Evolutionary conservation across 805 yeast genomes (phyloP), one percentile per base, ranked within the genome.

Genomic region (Millerozyma acaciae): DNA sequence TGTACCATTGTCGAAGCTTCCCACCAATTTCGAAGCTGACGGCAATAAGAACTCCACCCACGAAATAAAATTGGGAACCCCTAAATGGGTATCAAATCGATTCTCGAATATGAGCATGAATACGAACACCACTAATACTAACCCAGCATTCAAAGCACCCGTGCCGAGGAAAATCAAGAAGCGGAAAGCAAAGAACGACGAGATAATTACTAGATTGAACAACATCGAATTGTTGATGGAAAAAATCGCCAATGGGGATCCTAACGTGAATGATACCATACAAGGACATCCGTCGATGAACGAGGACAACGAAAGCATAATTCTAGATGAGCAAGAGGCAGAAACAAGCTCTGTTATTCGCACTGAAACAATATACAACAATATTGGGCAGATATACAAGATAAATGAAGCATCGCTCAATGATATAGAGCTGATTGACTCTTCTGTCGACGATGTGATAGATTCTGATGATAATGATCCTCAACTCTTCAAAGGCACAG

Each of bases 401-500:
- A 50, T 51, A 8, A 33, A 46, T 9, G 60, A 53, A 28, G 39
- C 39, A 15, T 44, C 58, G 5, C 30, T 45, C n/a, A 45, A 46
- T 31, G 57, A 47, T 28, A 34, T 42, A 5, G 52, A 45, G 4
- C 56, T 51, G 55, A 40, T 50, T 9, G 35, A 42, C 18, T 51
- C 55, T 5, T 16, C 28, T 25, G 22, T 8, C 10, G 18, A 25
- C 28, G 28, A 25, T 7, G 16, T 10, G 7, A 14, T 14, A 9
- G 41, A 33, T 5, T 9, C 27, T 8, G 28, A 14, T 12, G 39
- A n/a, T n/a, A n/a, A n/a, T n/a, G n/a, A n/a, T n/a, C n/a, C n/a
- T n/a, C n/a, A n/a, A n/a, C n/a, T n/a, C n/a, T n/a, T n/a, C n/a
- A n/a, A n/a, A n/a, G n/a, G n/a, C n/a, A n/a, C n/a, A n/a, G n/a